These are phyloP conservation scores for Anisodus acutangulus DNA, from an alignment of 257 asterid species.

Conservation along the genomic window DNA sequence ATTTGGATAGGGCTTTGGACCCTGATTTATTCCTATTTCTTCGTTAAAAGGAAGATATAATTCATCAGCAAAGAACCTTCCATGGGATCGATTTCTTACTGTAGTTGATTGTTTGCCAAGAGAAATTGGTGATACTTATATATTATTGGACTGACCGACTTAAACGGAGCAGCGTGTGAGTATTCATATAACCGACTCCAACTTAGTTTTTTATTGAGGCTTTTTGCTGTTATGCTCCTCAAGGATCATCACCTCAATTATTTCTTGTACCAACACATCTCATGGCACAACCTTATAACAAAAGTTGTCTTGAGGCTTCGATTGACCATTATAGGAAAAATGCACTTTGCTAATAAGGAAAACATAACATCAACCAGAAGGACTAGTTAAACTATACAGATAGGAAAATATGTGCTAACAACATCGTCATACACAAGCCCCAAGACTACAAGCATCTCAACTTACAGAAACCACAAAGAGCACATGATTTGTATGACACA, in stretches of 20 bases:
- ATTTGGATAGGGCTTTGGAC: not conserved
- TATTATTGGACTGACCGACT: not conserved
- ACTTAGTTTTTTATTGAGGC: not conserved
- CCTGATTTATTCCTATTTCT: not conserved
- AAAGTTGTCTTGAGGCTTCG: not conserved
- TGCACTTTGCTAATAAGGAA: not conserved
- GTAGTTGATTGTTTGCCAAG: not conserved
- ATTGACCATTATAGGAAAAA: not conserved
- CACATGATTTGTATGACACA: not conserved
- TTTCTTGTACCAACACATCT: not conserved
- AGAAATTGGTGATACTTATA: not conserved
- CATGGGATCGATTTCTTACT: not conserved
- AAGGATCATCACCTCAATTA: not conserved
- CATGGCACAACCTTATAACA: not conserved
- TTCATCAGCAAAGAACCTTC: not conserved
- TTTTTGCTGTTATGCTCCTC: not conserved
- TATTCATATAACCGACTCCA: not conserved
- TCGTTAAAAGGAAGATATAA: not conserved
- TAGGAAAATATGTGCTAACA: not conserved
- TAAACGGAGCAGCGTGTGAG: not conserved
- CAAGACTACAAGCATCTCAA: not conserved
- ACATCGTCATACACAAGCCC: constrained; percentile 14
- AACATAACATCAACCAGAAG: not conserved
- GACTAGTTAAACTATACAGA: not conserved
- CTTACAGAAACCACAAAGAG: not conserved